A percentile compares a stretch with the other conserved stretches of the same genome.
Evolutionary conservation across 768 basidiomycete species (phyloP).

Genomic region (Russula brevipes): DNA sequence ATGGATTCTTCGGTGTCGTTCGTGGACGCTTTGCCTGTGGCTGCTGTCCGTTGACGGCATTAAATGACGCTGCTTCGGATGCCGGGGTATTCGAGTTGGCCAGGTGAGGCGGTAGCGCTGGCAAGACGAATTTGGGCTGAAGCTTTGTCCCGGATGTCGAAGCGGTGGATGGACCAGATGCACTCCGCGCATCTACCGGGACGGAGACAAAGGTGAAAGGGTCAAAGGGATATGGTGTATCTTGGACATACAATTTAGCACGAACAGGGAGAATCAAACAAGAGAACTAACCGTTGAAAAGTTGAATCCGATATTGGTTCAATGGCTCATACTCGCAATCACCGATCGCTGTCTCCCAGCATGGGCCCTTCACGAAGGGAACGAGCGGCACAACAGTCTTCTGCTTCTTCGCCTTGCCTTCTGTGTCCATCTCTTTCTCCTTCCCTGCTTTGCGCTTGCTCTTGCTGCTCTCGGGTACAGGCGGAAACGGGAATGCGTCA

Average conservation of each 20-base stretch:
- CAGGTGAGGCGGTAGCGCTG: constrained; percentile 31
- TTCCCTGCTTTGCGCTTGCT: constrained; percentile 55
- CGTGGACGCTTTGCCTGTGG: constrained; percentile 28
- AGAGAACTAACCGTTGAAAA: constrained; percentile 71
- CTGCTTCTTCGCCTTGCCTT: constrained; percentile 69
- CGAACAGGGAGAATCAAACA: neutral
- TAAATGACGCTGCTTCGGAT: constrained; percentile 23
- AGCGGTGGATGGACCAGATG: constrained; percentile 29
- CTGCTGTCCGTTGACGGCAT: constrained; percentile 5
- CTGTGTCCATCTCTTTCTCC: constrained; percentile 49
- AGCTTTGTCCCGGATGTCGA: constrained; percentile 18
- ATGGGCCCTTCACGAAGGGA: constrained; percentile 77
- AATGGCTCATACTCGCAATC: constrained; percentile 65
- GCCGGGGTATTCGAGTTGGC: constrained; percentile 16
- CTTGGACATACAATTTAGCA: constrained; percentile 35
- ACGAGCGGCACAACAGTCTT: constrained; percentile 74
- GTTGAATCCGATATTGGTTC: constrained; percentile 66
- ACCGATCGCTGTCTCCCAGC: constrained; percentile 69
- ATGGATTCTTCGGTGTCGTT: constrained; percentile 46
- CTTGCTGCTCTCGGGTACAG: constrained; percentile 41
- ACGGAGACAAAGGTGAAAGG: constrained; percentile 71
- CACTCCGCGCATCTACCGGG: constrained; percentile 37
- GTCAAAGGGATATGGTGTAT: constrained; percentile 66
- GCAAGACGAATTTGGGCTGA: constrained; percentile 42
- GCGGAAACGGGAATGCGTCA: constrained; percentile 34